These are phyloP conservation scores for Tremella fuciformis DNA, from an alignment of 768 basidiomycete species.

Conservation along the genomic window DNA sequence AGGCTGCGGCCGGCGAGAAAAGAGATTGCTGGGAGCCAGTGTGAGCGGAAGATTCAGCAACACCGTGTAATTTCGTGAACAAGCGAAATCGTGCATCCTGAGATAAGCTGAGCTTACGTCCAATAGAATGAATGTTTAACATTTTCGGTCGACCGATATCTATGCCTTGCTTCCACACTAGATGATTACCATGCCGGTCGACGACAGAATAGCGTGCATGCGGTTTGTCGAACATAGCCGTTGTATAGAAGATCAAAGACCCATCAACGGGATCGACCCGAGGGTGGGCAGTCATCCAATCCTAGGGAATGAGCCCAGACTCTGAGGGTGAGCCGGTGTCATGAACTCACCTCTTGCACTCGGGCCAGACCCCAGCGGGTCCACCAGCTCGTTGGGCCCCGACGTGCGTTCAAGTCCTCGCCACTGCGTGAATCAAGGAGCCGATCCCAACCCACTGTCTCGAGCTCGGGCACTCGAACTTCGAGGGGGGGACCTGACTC, in stretches of 20 bases:
- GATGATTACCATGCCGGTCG: constrained; percentile 42
- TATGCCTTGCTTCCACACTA: constrained; percentile 47
- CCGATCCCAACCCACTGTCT: constrained; percentile 52
- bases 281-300: constrained; percentile 84
- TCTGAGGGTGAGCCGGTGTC: not conserved
- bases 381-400: constrained; percentile 36
- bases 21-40: constrained; percentile 51
- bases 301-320: constrained; percentile 51
- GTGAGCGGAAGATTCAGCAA: constrained; percentile 54
- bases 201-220: constrained; percentile 47
- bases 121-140: constrained; percentile 20
- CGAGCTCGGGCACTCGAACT: constrained; percentile 52
- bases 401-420: constrained; percentile 26
- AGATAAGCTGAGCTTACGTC: not conserved
- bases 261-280: constrained; percentile 59
- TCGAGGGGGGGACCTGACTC: constrained; percentile 53
- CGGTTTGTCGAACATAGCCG: constrained; percentile 47
- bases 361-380: constrained; percentile 30
- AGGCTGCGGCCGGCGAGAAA: constrained; percentile 43
- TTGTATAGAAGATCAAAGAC: constrained; percentile 46
- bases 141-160: constrained; percentile 48
- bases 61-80: constrained; percentile 51
- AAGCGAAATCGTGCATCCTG: constrained; percentile 55
- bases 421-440: constrained; percentile 28
- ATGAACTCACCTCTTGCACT: constrained; percentile 43